These are phyloP conservation scores for Aspergillus quadricinctus DNA, from an alignment of 2,329 filamentous ascomycete genomes.

Conservation along the genomic window DNA sequence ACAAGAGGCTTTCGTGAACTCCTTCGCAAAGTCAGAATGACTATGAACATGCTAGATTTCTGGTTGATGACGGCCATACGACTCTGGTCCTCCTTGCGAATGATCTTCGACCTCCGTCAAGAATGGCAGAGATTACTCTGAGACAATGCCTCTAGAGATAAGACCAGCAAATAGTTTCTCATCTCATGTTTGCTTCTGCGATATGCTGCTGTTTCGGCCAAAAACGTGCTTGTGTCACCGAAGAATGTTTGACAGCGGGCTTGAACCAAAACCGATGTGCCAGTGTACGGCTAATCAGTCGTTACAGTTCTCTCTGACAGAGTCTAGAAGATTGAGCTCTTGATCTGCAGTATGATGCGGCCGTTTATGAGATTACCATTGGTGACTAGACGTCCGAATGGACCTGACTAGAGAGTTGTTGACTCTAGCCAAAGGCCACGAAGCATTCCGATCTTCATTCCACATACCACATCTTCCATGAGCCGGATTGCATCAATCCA, in stretches of 20 bases:
- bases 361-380: not conserved
- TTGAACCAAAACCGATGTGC: not conserved
- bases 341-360: not conserved
- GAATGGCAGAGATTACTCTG: not conserved
- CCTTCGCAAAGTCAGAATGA: not conserved
- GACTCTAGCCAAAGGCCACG: not conserved
- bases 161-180: not conserved
- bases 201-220: not conserved
- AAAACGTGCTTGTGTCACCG: not conserved
- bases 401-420: not conserved
- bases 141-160: not conserved
- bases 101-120: not conserved
- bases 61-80: not conserved
- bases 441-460: slow-evolving; percentile 4
- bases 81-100: not conserved
- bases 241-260: not conserved
- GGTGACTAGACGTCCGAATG: not conserved
- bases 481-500: not conserved
- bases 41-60: not conserved
- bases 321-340: not conserved
- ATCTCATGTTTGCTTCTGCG: not conserved
- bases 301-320: not conserved
- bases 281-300: not conserved
- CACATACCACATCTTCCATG: slow-evolving; percentile 8
- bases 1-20: not conserved